Conservation (phyloP, 495 filamentous ascomycete species). For the Neurospora pannonica region DNA sequence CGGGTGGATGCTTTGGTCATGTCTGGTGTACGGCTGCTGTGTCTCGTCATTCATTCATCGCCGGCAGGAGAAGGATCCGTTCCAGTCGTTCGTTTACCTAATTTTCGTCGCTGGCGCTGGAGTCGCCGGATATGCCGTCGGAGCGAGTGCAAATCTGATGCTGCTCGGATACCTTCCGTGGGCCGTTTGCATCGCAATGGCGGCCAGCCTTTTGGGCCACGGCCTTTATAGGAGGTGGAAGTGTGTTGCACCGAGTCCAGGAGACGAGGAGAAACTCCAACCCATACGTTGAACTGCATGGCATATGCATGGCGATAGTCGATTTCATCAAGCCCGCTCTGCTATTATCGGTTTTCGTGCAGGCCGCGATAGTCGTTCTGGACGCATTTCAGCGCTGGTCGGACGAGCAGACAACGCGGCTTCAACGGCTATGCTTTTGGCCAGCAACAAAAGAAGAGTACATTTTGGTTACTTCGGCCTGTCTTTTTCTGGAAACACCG, state of each 20-base stretch:
- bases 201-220: slow-evolving; percentile 21
- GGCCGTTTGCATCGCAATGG: slow-evolving; percentile 34
- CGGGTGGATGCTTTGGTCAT: slow-evolving; percentile 33
- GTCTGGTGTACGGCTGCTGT: slow-evolving; percentile 34
- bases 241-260: not conserved
- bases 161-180: slow-evolving; percentile 35
- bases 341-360: not conserved
- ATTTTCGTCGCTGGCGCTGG: slow-evolving; percentile 21
- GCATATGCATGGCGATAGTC: not conserved
- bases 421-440: not conserved
- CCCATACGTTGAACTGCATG: not conserved
- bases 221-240: slow-evolving; percentile 6
- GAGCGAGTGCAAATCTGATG: slow-evolving; percentile 27
- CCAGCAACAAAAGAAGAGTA: not conserved
- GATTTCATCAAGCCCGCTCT: not conserved
- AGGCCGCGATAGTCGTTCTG: not conserved
- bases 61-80: slow-evolving; percentile 28
- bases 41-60: slow-evolving; percentile 37
- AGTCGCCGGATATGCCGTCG: slow-evolving; percentile 20
- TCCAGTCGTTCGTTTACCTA: slow-evolving; percentile 30
- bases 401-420: not conserved
- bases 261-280: not conserved
- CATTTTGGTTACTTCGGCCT: not conserved
- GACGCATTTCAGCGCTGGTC: not conserved
- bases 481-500: not conserved